Conservation (phyloP, 805 yeast genomes). For the Candida parachauliodes region DNA sequence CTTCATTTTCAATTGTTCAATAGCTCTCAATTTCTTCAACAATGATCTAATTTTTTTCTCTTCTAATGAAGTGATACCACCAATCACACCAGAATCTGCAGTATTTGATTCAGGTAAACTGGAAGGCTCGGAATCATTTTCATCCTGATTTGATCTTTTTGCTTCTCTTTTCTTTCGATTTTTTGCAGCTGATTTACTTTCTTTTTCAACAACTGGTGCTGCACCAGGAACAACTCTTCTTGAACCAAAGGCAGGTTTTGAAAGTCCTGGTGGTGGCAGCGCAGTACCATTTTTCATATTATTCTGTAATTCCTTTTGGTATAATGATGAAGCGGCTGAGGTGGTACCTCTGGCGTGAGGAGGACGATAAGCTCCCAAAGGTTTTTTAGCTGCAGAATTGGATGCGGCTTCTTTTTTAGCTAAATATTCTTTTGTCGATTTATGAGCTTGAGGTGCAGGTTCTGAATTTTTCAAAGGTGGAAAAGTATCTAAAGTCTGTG, state of each 20-base stretch:
- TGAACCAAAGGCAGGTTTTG: slow-evolving; percentile 14
- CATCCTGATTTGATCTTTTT: slow-evolving; percentile 48
- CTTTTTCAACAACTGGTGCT: slow-evolving; percentile 39
- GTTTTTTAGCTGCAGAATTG: slow-evolving; percentile 44
- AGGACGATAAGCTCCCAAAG: slow-evolving; percentile 92
- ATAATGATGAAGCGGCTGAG: slow-evolving; percentile 46
- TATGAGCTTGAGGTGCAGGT: slow-evolving; percentile 66
- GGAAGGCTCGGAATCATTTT: slow-evolving; percentile 5
- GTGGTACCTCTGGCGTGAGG: slow-evolving; percentile 77
- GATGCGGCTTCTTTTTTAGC: slow-evolving; percentile 35
- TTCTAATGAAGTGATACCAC: slow-evolving; percentile 69
- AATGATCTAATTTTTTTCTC: slow-evolving; percentile 90
- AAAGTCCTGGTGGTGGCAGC: slow-evolving; percentile 19
- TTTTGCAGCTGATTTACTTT: slow-evolving; percentile 64
- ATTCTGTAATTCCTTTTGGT: slow-evolving; percentile 49
- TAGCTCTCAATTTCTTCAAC: slow-evolving; percentile 92
- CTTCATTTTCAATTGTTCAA: slow-evolving; percentile 81
- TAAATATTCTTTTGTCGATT: slow-evolving; percentile 59
- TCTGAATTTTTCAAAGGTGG: slow-evolving; percentile 49
- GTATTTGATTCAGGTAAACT: slow-evolving; percentile 8
- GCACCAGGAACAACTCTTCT: slow-evolving; percentile 57
- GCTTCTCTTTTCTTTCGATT: slow-evolving; percentile 74
- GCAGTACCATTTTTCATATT: slow-evolving; percentile 16
- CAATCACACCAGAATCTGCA: slow-evolving; percentile 35
- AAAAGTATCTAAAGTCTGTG: slow-evolving; percentile 51